phyloP scores from a whole-genome alignment of 2,329 filamentous ascomycete species.

The Dendryphion nanum region DNA sequence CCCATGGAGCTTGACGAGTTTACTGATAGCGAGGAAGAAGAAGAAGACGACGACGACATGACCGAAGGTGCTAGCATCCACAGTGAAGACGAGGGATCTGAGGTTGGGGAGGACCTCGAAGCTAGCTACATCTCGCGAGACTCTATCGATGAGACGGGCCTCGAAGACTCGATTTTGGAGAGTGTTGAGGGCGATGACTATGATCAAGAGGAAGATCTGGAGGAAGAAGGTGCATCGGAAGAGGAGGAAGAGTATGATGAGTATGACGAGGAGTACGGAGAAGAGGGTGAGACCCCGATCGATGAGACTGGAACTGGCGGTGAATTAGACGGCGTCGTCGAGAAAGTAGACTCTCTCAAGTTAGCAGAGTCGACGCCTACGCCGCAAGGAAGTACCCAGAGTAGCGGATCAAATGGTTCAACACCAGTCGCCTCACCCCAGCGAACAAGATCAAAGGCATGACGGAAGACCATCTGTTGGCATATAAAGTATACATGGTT shows the following conservation, averaged over 20 bases:
- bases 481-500: constrained; percentile 1
- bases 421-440: constrained; percentile 1
- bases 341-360: constrained; percentile 13
- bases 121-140: constrained; percentile 59
- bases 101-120: constrained; percentile 47
- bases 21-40: constrained; percentile 68
- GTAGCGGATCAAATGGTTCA: constrained; percentile 2
- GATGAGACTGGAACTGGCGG: constrained; percentile 5
- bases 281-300: constrained; percentile 17
- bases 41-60: constrained; percentile 52
- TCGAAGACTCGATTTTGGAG: constrained; percentile 51
- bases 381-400: constrained; percentile 14
- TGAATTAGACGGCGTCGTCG: constrained; percentile 8
- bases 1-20: constrained; percentile 87
- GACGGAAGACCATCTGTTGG: too few species aligned
- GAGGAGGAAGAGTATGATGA: constrained; percentile 22
- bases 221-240: constrained; percentile 22
- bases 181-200: constrained; percentile 45
- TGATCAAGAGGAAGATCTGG: constrained; percentile 21
- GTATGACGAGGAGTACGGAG: constrained; percentile 9
- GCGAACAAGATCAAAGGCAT: constrained; percentile 1
- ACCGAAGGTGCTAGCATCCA: constrained; percentile 41
- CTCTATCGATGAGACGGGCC: constrained; percentile 45
- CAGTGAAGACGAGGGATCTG: constrained; percentile 54
- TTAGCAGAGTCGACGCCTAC: constrained; percentile 21